These are phyloP conservation scores for Eutrema heterophyllum DNA, from an alignment of 345 rosid species.

Conservation along the genomic window DNA sequence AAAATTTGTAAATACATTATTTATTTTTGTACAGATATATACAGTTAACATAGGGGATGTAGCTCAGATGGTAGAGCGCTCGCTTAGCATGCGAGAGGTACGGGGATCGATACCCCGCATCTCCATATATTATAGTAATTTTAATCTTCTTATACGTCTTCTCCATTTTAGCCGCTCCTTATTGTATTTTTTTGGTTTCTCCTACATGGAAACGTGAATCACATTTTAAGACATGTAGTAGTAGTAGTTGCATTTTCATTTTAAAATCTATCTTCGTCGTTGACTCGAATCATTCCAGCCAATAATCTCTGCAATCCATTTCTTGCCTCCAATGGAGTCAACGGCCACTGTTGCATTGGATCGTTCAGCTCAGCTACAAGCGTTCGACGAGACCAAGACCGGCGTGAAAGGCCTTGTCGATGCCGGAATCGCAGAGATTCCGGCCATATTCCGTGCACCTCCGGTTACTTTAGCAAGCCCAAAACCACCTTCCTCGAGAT, in stretches of 20 bases:
- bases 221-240: not conserved
- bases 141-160: too few relatives aligned
- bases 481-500: conserved; percentile 8
- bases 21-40: too few relatives aligned
- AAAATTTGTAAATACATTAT: too few relatives aligned
- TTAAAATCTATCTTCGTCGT: not conserved
- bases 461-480: not conserved
- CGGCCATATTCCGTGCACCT: conserved; percentile 32
- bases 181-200: too few relatives aligned
- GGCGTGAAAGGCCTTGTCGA: conserved; percentile 44
- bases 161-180: too few relatives aligned
- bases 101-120: conserved; percentile 71
- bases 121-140: too few relatives aligned
- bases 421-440: conserved; percentile 31
- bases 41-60: conserved; percentile 10
- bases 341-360: not conserved
- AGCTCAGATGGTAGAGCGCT: conserved; percentile 49
- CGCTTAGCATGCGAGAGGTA: conserved; percentile 93
- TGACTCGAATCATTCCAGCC: not conserved
- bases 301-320: not conserved
- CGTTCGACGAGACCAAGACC: conserved; percentile 40
- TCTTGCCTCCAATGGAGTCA: conserved; percentile 23
- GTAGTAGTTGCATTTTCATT: not conserved
- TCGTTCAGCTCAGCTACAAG: conserved; percentile 29
- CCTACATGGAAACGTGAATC: not conserved